Evolutionary conservation across 2,329 filamentous ascomycete genomes (phyloP).

Genomic region (Beauveria sp.): DNA sequence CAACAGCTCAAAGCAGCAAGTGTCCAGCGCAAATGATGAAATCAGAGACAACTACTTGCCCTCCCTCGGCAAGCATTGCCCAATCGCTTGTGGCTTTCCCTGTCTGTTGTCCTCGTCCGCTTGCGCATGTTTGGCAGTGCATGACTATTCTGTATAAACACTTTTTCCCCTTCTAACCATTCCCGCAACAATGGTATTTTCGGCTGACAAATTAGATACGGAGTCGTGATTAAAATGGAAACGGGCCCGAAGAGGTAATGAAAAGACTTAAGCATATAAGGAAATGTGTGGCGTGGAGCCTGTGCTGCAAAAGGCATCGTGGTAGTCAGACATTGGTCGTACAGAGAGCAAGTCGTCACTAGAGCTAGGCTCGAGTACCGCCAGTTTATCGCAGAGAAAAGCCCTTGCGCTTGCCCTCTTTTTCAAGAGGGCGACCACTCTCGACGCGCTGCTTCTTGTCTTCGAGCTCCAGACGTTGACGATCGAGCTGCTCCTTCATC

Average conservation of each 20-base stretch:
- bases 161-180: conserved; percentile 11
- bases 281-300: conserved; percentile 46
- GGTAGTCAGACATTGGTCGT: conserved; percentile 51
- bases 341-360: conserved; percentile 23
- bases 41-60: not conserved
- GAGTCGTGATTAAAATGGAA: conserved; percentile 33
- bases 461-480: conserved; percentile 88
- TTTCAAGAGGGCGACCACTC: conserved; percentile 89
- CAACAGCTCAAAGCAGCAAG: conserved; percentile 8
- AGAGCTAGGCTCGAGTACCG: conserved; percentile 16
- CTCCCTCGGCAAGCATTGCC: not conserved
- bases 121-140: conserved; percentile 10
- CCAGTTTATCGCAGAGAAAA: conserved; percentile 85
- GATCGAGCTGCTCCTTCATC: conserved; percentile 99
- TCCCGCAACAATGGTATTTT: conserved; percentile 12
- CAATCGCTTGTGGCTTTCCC: not conserved
- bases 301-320: conserved; percentile 51
- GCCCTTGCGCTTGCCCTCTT: conserved; percentile 98
- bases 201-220: conserved; percentile 25
- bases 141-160: conserved; percentile 12
- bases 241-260: conserved; percentile 27
- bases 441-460: conserved; percentile 97
- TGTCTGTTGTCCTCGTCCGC: not conserved
- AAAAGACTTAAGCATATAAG: conserved; percentile 34
- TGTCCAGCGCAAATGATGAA: not conserved